phyloP scores from a whole-genome alignment of 2,329 filamentous ascomycete species.

The Acrocalymma vagum region DNA sequence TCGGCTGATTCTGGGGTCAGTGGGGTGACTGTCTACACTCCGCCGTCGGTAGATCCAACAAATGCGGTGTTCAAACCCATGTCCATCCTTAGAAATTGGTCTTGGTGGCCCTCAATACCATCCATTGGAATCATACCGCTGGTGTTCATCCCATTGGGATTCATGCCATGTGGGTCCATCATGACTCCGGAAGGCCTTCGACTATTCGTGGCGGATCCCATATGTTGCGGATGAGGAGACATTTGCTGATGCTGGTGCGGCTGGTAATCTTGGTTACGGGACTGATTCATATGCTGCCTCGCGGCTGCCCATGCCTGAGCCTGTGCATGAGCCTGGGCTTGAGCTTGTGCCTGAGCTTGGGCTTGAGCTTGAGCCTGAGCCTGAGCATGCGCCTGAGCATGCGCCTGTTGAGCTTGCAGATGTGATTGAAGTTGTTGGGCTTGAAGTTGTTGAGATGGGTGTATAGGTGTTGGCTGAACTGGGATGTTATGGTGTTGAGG shows the following conservation, averaged over 20 bases:
- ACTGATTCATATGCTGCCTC: slow-evolving; percentile 48
- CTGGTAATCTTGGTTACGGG: slow-evolving; percentile 40
- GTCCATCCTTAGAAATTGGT: slow-evolving; percentile 42
- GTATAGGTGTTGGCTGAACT: slow-evolving; percentile 39
- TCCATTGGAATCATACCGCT: slow-evolving; percentile 42
- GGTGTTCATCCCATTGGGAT: slow-evolving; percentile 26
- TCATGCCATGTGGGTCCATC: slow-evolving; percentile 39
- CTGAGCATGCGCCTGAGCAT: slow-evolving; percentile 36
- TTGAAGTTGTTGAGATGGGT: slow-evolving; percentile 38
- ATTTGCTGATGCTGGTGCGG: slow-evolving; percentile 38
- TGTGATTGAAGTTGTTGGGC: slow-evolving; percentile 32
- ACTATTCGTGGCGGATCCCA: slow-evolving; percentile 41
- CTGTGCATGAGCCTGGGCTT: slow-evolving; percentile 32
- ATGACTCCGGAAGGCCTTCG: slow-evolving; percentile 39
- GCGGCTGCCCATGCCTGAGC: slow-evolving; percentile 42
- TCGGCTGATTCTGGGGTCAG: too few species aligned
- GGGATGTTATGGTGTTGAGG: slow-evolving; percentile 29
- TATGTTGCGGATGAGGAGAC: slow-evolving; percentile 31
- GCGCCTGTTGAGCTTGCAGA: slow-evolving; percentile 35
- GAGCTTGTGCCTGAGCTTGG: slow-evolving; percentile 30
- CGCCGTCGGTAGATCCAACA: slow-evolving; percentile 34
- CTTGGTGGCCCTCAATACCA: slow-evolving; percentile 39
- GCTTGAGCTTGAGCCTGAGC: slow-evolving; percentile 34
- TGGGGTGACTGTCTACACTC: slow-evolving; percentile 16
- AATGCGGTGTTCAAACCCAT: slow-evolving; percentile 39